Percentiles rank a stretch among this genome's conserved stretches.
These are phyloP conservation scores for Spongospora subterranea DNA, from an alignment of 208 protist species.

Conservation along the genomic window DNA sequence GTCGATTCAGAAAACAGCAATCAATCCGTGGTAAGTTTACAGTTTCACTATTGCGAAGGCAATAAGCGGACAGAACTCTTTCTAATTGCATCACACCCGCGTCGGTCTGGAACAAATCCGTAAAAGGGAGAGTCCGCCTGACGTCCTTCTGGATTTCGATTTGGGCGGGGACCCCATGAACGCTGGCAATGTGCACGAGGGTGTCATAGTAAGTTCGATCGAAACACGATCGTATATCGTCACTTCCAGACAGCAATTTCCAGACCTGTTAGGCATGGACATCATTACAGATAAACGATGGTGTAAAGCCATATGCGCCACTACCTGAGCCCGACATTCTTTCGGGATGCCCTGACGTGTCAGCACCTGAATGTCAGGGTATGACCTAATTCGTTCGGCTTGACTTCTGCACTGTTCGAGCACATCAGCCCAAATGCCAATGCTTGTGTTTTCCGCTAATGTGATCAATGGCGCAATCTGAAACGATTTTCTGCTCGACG, in stretches of 20 bases:
- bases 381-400: not conserved
- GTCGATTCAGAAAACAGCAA: not conserved
- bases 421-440: not conserved
- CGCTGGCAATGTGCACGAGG: not conserved
- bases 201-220: not conserved
- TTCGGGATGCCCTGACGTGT: not conserved
- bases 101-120: slow-evolving; percentile 39
- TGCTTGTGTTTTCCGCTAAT: too few species aligned
- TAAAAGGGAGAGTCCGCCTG: slow-evolving; percentile 2
- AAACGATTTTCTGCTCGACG: too few species aligned
- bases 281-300: not conserved
- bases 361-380: slow-evolving; percentile 24
- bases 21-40: not conserved
- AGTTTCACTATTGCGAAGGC: slow-evolving; percentile 40
- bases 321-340: not conserved
- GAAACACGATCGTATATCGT: not conserved
- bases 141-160: slow-evolving; percentile 53
- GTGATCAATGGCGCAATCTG: too few species aligned
- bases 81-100: not conserved
- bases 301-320: not conserved
- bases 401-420: not conserved
- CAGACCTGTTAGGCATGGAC: slow-evolving; percentile 17
- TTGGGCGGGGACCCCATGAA: not conserved
- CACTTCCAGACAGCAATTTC: not conserved
- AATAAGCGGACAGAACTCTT: slow-evolving; percentile 32